Percentiles rank a stretch among this genome's conserved stretches.
Conservation (phyloP, 2,329 filamentous ascomycete genomes). For the Diaporthe longicolla region DNA sequence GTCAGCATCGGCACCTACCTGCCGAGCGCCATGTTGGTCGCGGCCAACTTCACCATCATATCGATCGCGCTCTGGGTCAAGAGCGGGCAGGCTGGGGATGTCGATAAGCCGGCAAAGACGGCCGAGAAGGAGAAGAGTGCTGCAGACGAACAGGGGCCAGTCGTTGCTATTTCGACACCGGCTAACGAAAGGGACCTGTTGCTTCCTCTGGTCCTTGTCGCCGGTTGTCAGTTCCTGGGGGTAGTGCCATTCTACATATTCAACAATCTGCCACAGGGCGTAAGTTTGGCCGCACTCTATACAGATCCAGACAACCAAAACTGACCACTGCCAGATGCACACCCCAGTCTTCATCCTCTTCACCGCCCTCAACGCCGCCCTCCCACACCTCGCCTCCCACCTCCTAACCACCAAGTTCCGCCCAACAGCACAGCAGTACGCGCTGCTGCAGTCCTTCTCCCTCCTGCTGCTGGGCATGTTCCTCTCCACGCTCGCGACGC, state of each 20-base stretch:
- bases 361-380: conserved; percentile 64
- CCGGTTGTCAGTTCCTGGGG: conserved; percentile 81
- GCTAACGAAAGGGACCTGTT: conserved; percentile 75
- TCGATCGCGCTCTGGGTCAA: conserved; percentile 94
- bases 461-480: conserved; percentile 93
- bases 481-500: conserved; percentile 90
- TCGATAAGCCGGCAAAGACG: conserved; percentile 49
- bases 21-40: conserved; percentile 96
- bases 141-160: conserved; percentile 50
- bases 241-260: conserved; percentile 89
- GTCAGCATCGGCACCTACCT: conserved; percentile 98
- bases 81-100: conserved; percentile 70
- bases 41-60: conserved; percentile 95
- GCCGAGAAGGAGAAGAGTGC: conserved; percentile 50
- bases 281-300: conserved; percentile 59
- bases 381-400: conserved; percentile 71
- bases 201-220: conserved; percentile 80
- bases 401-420: conserved; percentile 65
- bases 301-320: neutral
- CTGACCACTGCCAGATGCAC: conserved; percentile 64
- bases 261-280: conserved; percentile 77
- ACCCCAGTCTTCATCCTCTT: conserved; percentile 72
- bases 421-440: conserved; percentile 78
- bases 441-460: conserved; percentile 89
- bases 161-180: conserved; percentile 42